Base-by-base conservation (phyloP, 768 basidiomycete genomes). In the Hericium alpestre region DNA sequence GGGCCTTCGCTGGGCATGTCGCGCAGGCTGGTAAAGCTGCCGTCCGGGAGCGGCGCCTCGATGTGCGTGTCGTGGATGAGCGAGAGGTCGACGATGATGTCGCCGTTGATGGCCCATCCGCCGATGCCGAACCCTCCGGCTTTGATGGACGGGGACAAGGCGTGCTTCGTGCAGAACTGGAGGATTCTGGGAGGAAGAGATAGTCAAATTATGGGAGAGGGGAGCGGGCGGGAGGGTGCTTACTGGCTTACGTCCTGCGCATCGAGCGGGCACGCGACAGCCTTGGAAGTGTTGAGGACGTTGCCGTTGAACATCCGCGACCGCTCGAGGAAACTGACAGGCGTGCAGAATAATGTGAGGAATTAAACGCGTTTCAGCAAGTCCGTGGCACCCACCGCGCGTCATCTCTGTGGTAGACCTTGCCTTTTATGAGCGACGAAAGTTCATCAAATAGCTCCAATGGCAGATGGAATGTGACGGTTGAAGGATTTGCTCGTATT, bases 71-170 rank as follows among this genome's bases (percentile, higher is more conserved):
- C 83, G 54, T 75, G 74, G 52, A 96, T 72, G 63, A 77, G 80
- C 64, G 77, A 80, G 51, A 95, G 71, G 71, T 95, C 93, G 62
- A 94, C 70, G 65, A 95, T 83, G 56, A 95, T 74, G 64, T 94
- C 86, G 39, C 93, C 93, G 15, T 83, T 83, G 55, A 94, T 80
- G 50, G 90, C 82, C 87, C 91, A 92, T 1, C 91, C 93, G 10
- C 86, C 90, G 1, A 89, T 93, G 6, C 92, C 93, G 66, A 88
- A 93, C 0, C 93, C 93, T 23, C 93, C 93, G 1, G 90, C 87
- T 67, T 91, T 93, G 63, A 93, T 79, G 9, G 90, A 92, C 5
- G 87, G 80, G 10, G 86, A 82, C 2, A 94, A 72, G 0, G 71
- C 71, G 65, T 92, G 76, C 55, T 81, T 80, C n/a, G 67, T 70